Percentiles rank a stretch among this genome's conserved stretches.
Conservation (phyloP, 1,139 yeast species). For the Hansenula lynferdii region DNA sequence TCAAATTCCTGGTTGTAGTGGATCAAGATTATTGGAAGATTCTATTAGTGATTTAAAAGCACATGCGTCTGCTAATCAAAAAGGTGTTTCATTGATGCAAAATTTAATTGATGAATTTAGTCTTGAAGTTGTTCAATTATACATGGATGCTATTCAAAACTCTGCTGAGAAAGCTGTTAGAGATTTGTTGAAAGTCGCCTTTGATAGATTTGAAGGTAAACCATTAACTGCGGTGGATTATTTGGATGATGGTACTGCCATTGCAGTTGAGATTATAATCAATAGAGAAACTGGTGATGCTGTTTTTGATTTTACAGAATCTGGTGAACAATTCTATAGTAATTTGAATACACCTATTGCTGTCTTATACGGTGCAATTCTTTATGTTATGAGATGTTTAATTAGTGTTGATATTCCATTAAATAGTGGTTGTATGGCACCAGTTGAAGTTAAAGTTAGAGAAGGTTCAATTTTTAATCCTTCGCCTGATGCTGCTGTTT, state of each 20-base stretch:
- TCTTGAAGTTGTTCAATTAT: constrained; percentile 30
- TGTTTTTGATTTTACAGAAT: constrained; percentile 40
- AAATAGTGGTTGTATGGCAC: constrained; percentile 79
- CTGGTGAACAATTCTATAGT: constrained; percentile 57
- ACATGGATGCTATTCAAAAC: constrained; percentile 42
- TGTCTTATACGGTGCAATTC: constrained; percentile 73
- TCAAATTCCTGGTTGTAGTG: constrained; percentile 40
- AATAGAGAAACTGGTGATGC: constrained; percentile 34
- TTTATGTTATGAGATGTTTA: constrained; percentile 71
- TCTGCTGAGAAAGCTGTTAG: constrained; percentile 37
- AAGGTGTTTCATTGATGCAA: constrained; percentile 37
- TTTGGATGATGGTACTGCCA: constrained; percentile 44
- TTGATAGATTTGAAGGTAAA: constrained; percentile 17
- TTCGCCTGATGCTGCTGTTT: constrained; percentile 74
- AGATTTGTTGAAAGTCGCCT: constrained; percentile 29
- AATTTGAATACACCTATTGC: constrained; percentile 67
- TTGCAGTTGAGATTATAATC: constrained; percentile 32
- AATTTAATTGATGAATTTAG: constrained; percentile 34
- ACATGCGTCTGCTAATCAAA: constrained; percentile 43
- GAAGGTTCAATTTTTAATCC: constrained; percentile 69
- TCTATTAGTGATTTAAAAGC: constrained; percentile 45
- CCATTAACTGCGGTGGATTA: constrained; percentile 32
- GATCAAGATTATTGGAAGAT: constrained; percentile 41
- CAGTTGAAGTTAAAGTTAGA: constrained; percentile 62
- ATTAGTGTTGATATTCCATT: constrained; percentile 77